phyloP scores from a whole-genome alignment of 305 asterid species.

The Galium porrigens region DNA sequence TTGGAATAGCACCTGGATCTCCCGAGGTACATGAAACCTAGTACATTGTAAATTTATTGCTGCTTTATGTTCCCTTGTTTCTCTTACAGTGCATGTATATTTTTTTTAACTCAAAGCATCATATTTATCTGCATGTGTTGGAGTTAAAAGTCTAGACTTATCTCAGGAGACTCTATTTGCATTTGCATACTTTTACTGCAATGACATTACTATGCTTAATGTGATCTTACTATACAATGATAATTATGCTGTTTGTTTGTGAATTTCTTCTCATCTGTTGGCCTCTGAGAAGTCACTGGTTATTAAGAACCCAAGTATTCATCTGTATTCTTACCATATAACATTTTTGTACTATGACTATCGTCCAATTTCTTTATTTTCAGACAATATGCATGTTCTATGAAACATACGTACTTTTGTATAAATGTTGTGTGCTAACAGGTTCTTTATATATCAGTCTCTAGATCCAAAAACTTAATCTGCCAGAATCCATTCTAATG shows the following conservation, averaged over 20 bases:
- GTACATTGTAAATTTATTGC: not conserved
- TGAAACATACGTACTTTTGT: too few relatives aligned
- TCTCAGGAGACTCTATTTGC: not conserved
- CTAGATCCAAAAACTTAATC: not conserved
- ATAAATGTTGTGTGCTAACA: too few relatives aligned
- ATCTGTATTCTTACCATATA: not conserved
- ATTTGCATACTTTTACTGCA: not conserved
- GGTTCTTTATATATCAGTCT: too few relatives aligned
- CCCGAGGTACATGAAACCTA: conserved; percentile 49
- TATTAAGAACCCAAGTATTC: not conserved
- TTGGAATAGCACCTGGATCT: conserved; percentile 95
- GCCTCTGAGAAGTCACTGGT: not conserved
- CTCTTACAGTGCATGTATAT: not conserved
- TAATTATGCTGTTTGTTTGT: not conserved
- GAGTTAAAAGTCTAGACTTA: not conserved
- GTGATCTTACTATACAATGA: not conserved
- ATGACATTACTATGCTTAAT: not conserved
- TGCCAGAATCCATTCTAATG: not conserved
- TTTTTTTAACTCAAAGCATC: not conserved
- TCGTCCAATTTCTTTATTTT: not conserved
- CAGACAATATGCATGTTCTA: too few relatives aligned
- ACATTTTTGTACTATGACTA: not conserved
- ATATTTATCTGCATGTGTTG: not conserved
- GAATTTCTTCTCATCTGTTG: not conserved
- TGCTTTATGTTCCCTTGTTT: not conserved